Base-by-base conservation (phyloP, 139 green algal genomes). In the Picochlorum sp. region DNA sequence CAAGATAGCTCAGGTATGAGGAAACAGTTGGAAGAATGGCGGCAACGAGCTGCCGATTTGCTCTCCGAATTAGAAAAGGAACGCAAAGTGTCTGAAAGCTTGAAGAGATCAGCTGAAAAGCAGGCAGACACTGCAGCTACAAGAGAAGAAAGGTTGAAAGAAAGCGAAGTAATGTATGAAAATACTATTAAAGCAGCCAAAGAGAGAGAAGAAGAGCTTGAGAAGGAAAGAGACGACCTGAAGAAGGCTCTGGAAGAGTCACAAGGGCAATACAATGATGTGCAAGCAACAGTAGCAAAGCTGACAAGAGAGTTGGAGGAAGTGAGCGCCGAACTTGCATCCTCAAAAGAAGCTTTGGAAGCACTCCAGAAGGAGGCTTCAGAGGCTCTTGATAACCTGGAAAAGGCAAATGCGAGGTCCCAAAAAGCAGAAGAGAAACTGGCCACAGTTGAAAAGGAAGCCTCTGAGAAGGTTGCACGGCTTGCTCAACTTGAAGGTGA, bases 401-500 rank as follows among this genome's bases (percentile, higher is more conserved):
- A 32, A n/a, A 35, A n/a, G n/a, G 36, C 57, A 2, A 36, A 24
- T 13, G 31, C 18, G 7, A 8, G 14, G 10, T 13, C 25, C 2
- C 8, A 51, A 24, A 35, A 14, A 20, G 40, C 31, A 22, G 32
- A 50, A 30, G 40, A 31, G 9, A 51, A n/a, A 18, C 22, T 53
- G 25, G 25, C 32, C 16, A 4, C 13, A n/a, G 55, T 51, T 13
- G 16, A 24, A 10, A 58, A 50, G 3, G 66, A 73, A 30, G 66
- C 59, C 16, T 45, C 53, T 24, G 66, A 73, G 16, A 68, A 68
- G 33, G 59, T 20, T 3, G 37, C 67, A 14, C 43, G 49, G 61
- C 33, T 75, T 31, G 64, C 55, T 8, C 55, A 69, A 26, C 39
- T 73, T 26, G 67, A 74, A 24, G 59, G 68, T 5, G 82, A 94